Base-by-base conservation (phyloP, 495 filamentous ascomycete species). In the Penicillium roqueforti region DNA sequence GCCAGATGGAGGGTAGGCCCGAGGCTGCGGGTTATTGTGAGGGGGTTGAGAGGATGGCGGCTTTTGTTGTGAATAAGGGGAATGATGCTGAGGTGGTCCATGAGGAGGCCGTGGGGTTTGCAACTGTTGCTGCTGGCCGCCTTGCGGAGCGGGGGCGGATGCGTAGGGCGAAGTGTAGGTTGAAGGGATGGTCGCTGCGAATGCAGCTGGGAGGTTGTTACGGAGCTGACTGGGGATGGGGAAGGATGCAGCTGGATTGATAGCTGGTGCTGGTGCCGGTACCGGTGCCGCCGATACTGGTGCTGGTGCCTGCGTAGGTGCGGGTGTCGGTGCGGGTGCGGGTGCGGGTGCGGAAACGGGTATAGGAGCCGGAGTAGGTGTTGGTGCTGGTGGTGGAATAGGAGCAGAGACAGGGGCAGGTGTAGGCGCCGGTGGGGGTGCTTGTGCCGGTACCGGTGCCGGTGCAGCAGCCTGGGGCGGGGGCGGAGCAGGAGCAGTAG, bases 131-230 rank as follows among this genome's bases (percentile, higher is more conserved):
- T 60, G 34, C 37, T 67, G 73, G 42, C 65, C 55, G 20, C 65
- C 51, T 50, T 71, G 63, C 19, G 72, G 55, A 39, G 74, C 58
- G 13, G 72, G 67, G 45, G 72, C 68, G 47, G 70, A 73, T 43
- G 75, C 68, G 54, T 78, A 76, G 26, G 70, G 68, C 29, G 71
- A 74, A 23, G 68, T 74, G 53, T 75, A 77, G 16, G 70, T 71
- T 20, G 70, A 64, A 13, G 74, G 68, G 6, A 65, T 65, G 13
- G 69, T 68, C 47, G 69, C 67, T 19, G 70, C 69, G 51, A 77
- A 75, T 20, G 73, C 74, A 31, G 70, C 65, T 25, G 74, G 75
- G 47, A 76, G 72, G 43, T 65, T 76, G 65, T 66, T 74, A 55
- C 72, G 70, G 54, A 75, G 68, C 9, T 71, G 68, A 59, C 57